Evolutionary conservation across 2,329 filamentous ascomycete genomes (phyloP), one percentile per base, ranked within the genome.

Genomic region (Kalmusia sp.): DNA sequence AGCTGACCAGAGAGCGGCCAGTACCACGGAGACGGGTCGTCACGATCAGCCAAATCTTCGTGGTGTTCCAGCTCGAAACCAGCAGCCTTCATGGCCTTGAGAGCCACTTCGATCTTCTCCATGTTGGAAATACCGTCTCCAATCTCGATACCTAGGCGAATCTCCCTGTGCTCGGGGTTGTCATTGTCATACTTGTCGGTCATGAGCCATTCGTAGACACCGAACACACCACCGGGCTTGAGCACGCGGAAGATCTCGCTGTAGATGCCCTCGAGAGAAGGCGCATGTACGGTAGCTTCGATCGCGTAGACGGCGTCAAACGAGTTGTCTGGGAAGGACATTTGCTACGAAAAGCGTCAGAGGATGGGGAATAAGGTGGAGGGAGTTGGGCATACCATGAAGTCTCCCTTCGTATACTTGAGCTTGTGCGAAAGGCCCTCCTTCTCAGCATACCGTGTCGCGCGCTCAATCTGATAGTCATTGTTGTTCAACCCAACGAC

Each of bases 181-280:
- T 89, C 82, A 73, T 96, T 93, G 79, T 98, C 90, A 78, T 97
- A 99, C 21, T 88, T 81, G 59, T 97, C 93, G 6, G 93, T 98
- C 95, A 99, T 98, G 71, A 98, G 83, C 95, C 95, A 98, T 78
- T 99, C 95, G 79, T 98, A 99, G 47, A 98, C 93, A 72, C 93
- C 95, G 68, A 98, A 99, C 46, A 92, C 82, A 75, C 95, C 93
- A 55, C 95, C 95, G 17, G 95, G 95, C 84, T 98, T 99, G 59
- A 99, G 83, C 19, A 97, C 93, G 41, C 91, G 90, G 85, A 89
- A 93, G 70, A 98, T 98, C 77, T 98, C 89, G 73, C 86, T 88
- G 81, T 99, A 99, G 62, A 97, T 92, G 54, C 91, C 93, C 69
- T 92, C 90, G 6, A 98, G 86, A 38, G 87, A 89, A 35, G 93